Evolutionary conservation across 169 alveolate species (phyloP), one percentile per base, ranked within the genome.

Genomic region (Eimeria necatrix): DNA sequence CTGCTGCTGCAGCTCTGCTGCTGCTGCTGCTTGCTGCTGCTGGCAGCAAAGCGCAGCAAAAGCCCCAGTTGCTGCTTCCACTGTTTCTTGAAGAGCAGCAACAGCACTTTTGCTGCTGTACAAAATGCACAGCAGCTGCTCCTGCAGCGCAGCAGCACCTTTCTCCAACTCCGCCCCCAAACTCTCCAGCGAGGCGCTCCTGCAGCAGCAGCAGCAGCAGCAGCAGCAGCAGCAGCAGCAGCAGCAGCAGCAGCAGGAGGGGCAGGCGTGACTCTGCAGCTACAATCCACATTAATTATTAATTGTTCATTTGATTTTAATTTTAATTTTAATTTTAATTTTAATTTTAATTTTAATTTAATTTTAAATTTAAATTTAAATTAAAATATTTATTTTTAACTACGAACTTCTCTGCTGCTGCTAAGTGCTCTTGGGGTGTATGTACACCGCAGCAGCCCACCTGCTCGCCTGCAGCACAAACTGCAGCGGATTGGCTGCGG

Each of bases 401-500:
- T 56, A 14, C 64, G 20, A 56, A 14, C 14, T 14, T 56, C 20
- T 14, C 64, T 56, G 20, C 64, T 8, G 8, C 64, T 56, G 20
- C 14, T 9, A 56, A 56, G 14, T 56, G 64, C 64, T 14, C 14
- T 14, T 56, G 8, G 20, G 14, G 64, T 9, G 64, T 14, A 56
- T 56, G 8, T 56, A 14, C 64, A 8, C 20, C 64, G 14, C 64
- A 14, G 14, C 26, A 68, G 8, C 26, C 16, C 16, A 68, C 78
- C 78, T 68, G 78, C 78, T 68, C 18, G 78, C 78, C 78, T 68
- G 78, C 78, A 68, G 78, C 78, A 68, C 78, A n/a, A 68, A 68
- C 18, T 10, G 10, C 26, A 68, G 26, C 6, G 78, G 78, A n/a
- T n/a, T 68, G 8, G 78, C 78, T 68, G 78, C 78, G 6, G 18